Evolutionary conservation across 2,329 filamentous ascomycete genomes (phyloP), one percentile per base, ranked within the genome.

Genomic region (Colletotrichum navitas): DNA sequence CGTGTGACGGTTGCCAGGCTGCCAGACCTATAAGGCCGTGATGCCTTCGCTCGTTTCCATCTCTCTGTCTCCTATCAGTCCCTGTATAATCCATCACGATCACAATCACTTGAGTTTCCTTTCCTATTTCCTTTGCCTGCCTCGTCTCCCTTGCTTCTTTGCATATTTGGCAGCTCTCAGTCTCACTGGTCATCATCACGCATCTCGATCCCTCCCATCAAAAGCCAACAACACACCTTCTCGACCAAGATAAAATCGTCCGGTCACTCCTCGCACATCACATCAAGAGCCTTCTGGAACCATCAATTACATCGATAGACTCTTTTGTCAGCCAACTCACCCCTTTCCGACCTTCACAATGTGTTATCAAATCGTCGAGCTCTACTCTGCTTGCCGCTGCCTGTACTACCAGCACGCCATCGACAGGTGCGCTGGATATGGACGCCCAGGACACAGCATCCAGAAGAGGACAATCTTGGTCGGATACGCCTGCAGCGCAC

Each of bases 1-100:
- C 76, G 76, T 74, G 76, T 76, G 74, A 73, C 74, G 74, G 68
- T 58, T 67, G 60, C 79, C 79, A 83, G 82, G 80, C 81, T 82
- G 75, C 76, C 81, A 79, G 79, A 76, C 73, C 79, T 88, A 88
- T 88, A 88, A 88, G 86, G 86, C 83, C 86, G 78, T 83, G 82
- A 87, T 86, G 80, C 79, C 85, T 84, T 83, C 79, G 52, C 66
- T 79, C 75, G 74, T 74, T 75, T 71, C 78, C 74, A 75, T 78
- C 63, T 72, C 62, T 64, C 63, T 64, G 62, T 74, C 66, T 45
- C 52, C 61, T 47, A 47, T 59, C 70, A 56, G 45, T 45, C 62
- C 54, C 51, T 47, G 54, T 63, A 73, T 64, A 65, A 71, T 66
- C 72, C 72, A 64, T 66, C 74, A 75, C 73, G 71, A 63, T 68